Percentiles rank a stretch among this genome's conserved stretches.
Conservation (phyloP, 2,329 filamentous ascomycete species). For the Penicillium glabrum region DNA sequence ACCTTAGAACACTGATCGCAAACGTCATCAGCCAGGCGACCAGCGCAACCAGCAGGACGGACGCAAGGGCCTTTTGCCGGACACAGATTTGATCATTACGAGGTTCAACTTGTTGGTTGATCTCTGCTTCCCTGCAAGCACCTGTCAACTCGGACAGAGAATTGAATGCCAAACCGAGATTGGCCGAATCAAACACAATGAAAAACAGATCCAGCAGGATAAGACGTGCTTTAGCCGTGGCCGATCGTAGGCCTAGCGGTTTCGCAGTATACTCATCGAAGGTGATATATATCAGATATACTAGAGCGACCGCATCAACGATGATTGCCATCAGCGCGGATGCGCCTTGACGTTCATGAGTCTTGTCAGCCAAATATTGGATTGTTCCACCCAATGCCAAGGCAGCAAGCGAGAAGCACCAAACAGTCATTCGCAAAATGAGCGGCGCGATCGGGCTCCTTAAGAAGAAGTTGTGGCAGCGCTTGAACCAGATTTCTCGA, state of each 20-base stretch:
- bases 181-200: conserved; percentile 95
- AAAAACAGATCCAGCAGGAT: conserved; percentile 93
- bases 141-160: conserved; percentile 67
- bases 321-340: conserved; percentile 87
- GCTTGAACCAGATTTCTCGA: conserved; percentile 56
- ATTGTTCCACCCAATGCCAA: conserved; percentile 77
- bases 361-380: conserved; percentile 57
- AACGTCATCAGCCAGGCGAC: conserved; percentile 91
- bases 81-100: conserved; percentile 55
- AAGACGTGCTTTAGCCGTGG: conserved; percentile 81
- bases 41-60: conserved; percentile 76
- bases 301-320: conserved; percentile 82
- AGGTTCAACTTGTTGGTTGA: conserved; percentile 35
- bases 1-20: conserved; percentile 77
- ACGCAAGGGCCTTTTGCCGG: conserved; percentile 70
- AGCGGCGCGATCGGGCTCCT: conserved; percentile 84
- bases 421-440: conserved; percentile 76
- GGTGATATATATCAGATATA: conserved; percentile 91
- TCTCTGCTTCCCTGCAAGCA: conserved; percentile 52
- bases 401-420: conserved; percentile 78
- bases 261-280: conserved; percentile 96
- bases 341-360: conserved; percentile 59
- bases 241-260: conserved; percentile 80
- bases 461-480: conserved; percentile 68
- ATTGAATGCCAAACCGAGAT: conserved; percentile 85